Base-by-base conservation (phyloP, 495 filamentous ascomycete species). In the Penicillium cosmopolitanum region DNA sequence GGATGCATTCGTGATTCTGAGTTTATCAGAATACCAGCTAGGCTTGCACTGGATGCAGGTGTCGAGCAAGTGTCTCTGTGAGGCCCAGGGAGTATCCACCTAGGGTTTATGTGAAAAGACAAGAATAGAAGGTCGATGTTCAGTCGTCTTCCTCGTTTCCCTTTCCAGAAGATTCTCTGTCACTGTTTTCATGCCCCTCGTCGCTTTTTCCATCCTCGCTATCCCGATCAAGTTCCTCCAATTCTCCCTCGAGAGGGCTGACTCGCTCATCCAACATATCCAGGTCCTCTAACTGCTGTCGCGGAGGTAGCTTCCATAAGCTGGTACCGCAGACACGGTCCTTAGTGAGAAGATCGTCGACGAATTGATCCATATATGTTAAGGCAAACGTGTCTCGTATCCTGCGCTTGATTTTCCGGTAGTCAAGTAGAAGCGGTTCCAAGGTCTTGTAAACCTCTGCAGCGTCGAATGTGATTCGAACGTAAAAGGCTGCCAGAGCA, bases 291-390 rank as follows among this genome's bases (percentile, higher is more conserved):
- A 99, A 68, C 55, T 91, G 81, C 58, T 87, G 84, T 66, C 95
- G 80, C 55, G 84, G 86, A 10, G 93, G 89, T 76, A 99, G 80
- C 80, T 96, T 96, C 87, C 92, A 96, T 56, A 99, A 68, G 68
- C 88, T 96, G 10, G 96, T 97, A 47, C 87, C 93, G 63, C 93
- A 98, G 1, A 96, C 87, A 60, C 95, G 83, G 55, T 96, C 90
- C 76, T 96, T 96, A 0, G 86, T 91, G 55, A 99, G 77, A 55
- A 99, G 75, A 60, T 96, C 91, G 75, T 98, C 95, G 51, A 98
- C 83, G 67, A 99, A 98, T 69, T 91, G 87, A 76, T 99, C 95
- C 80, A 99, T 84, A 69, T 84, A 89, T 42, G 91, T 93, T 47
- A 98, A 71, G 19, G 75, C 80, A 53, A 79, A 82, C 4, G 92